A percentile compares a stretch with the other conserved stretches of the same genome.
Evolutionary conservation across 345 rosid genomes (phyloP).

Genomic region (Psidium guajava): DNA sequence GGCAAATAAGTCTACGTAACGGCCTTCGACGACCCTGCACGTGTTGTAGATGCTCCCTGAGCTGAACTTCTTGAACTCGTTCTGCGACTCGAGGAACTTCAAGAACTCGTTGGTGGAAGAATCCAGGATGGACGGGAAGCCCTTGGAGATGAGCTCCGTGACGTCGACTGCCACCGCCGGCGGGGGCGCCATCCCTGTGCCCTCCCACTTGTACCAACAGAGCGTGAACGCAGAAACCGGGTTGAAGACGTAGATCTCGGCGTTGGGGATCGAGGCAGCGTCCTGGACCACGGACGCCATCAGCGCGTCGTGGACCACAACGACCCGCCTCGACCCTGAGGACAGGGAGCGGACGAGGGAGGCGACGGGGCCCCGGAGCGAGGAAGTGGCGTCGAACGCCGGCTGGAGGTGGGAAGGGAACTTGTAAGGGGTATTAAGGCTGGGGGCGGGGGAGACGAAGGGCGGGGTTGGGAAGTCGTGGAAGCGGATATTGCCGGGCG

Average conservation of each 20-base stretch:
- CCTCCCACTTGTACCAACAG: neutral
- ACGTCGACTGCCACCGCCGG: neutral
- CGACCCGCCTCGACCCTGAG: neutral
- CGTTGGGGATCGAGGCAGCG: neutral
- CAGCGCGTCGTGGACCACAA: slow-evolving; percentile 5
- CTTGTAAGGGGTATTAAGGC: slow-evolving; percentile 2
- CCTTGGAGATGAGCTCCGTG: neutral
- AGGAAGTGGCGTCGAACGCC: neutral
- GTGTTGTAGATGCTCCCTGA: neutral
- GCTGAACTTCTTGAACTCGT: neutral
- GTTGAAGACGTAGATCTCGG: slow-evolving; percentile 5
- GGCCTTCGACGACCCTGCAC: neutral
- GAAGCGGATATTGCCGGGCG: slow-evolving; percentile 1
- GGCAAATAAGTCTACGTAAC: neutral
- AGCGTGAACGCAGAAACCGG: slow-evolving; percentile 3
- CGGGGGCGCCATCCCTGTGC: neutral
- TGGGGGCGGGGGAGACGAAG: slow-evolving; percentile 6
- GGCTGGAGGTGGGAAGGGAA: slow-evolving; percentile 13
- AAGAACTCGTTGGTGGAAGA: slow-evolving; percentile 28
- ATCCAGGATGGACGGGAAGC: neutral
- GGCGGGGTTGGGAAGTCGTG: slow-evolving; percentile 10
- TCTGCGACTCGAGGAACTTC: neutral
- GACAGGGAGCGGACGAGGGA: slow-evolving; percentile 1
- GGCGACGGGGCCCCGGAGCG: slow-evolving; percentile 2
- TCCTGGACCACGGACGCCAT: slow-evolving; percentile 10